These are phyloP conservation scores for Phialemoniopsis sp. DNA, from an alignment of 2,329 filamentous ascomycete genomes.

Conservation along the genomic window DNA sequence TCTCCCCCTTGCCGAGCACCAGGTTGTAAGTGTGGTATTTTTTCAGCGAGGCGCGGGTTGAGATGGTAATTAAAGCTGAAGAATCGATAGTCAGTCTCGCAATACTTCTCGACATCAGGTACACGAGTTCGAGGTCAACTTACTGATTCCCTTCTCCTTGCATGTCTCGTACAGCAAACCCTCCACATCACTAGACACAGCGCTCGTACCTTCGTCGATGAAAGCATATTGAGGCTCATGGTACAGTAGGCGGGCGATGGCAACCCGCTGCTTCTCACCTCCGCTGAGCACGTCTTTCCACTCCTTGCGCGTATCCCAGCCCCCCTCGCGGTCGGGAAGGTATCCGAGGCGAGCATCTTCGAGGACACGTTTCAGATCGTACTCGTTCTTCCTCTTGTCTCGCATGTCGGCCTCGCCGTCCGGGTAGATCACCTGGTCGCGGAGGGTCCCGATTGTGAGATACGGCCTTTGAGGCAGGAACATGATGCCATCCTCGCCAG, in stretches of 20 bases:
- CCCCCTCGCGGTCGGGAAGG: constrained; percentile 85
- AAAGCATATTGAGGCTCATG: constrained; percentile 94
- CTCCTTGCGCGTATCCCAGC: constrained; percentile 94
- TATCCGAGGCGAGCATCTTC: constrained; percentile 86
- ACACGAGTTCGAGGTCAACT: constrained; percentile 30
- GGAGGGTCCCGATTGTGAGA: constrained; percentile 83
- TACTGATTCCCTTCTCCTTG: constrained; percentile 90
- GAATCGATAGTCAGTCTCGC: neutral
- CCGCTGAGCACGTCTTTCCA: constrained; percentile 99
- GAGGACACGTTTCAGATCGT: constrained; percentile 72
- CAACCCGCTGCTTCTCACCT: constrained; percentile 95
- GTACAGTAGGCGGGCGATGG: constrained; percentile 83
- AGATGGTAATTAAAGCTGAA: constrained; percentile 85
- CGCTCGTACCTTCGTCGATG: constrained; percentile 92
- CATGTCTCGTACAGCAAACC: constrained; percentile 88
- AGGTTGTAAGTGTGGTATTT: constrained; percentile 94
- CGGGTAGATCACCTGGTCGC: constrained; percentile 97
- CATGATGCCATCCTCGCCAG: constrained; percentile 92
- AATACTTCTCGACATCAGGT: neutral
- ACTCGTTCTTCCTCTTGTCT: constrained; percentile 71
- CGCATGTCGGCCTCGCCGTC: constrained; percentile 94
- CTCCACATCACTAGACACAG: constrained; percentile 91
- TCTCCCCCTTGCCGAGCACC: constrained; percentile 73
- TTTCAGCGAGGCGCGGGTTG: constrained; percentile 88
- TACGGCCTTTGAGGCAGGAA: constrained; percentile 95